Evolutionary conservation across 805 yeast species (phyloP).

Genomic region (Candida montana): DNA sequence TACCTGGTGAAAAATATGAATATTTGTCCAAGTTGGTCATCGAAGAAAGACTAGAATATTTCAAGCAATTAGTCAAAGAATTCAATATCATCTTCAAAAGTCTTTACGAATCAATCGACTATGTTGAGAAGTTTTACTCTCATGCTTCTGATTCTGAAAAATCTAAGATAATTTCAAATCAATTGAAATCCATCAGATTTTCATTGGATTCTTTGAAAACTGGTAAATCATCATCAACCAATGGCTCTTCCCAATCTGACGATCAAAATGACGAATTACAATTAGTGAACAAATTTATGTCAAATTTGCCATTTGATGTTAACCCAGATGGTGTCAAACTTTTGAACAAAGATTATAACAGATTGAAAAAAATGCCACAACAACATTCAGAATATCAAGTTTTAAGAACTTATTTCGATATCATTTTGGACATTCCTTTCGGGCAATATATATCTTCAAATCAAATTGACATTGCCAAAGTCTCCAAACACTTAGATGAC

Average conservation of each 20-base stretch:
- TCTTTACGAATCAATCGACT: slow-evolving; percentile 26
- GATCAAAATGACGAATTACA: slow-evolving; percentile 35
- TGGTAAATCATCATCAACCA: slow-evolving; percentile 2
- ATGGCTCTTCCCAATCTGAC: slow-evolving; percentile 5
- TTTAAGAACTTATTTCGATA: slow-evolving; percentile 57
- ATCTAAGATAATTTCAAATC: slow-evolving; percentile 50
- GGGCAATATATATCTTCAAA: slow-evolving; percentile 29
- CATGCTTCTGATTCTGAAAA: slow-evolving; percentile 47
- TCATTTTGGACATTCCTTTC: slow-evolving; percentile 60
- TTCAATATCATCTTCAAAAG: slow-evolving; percentile 38
- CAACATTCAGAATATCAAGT: slow-evolving; percentile 61
- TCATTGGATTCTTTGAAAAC: slow-evolving; percentile 43
- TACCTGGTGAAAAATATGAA: slow-evolving; percentile 44
- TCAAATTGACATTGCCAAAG: slow-evolving; percentile 44
- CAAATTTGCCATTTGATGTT: slow-evolving; percentile 25
- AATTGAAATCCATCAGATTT: slow-evolving; percentile 44
- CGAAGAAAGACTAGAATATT: slow-evolving; percentile 29
- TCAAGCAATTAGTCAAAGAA: slow-evolving; percentile 29
- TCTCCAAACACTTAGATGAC: slow-evolving; percentile 54
- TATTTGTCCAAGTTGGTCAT: slow-evolving; percentile 32
- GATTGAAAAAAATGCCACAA: slow-evolving; percentile 47
- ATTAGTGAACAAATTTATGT: slow-evolving; percentile 27
- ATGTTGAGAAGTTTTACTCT: slow-evolving; percentile 42
- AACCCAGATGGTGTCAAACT: slow-evolving; percentile 38
- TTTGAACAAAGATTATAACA: slow-evolving; percentile 44